Base-by-base conservation (phyloP, 768 basidiomycete genomes). In the Kwoniella pini region DNA sequence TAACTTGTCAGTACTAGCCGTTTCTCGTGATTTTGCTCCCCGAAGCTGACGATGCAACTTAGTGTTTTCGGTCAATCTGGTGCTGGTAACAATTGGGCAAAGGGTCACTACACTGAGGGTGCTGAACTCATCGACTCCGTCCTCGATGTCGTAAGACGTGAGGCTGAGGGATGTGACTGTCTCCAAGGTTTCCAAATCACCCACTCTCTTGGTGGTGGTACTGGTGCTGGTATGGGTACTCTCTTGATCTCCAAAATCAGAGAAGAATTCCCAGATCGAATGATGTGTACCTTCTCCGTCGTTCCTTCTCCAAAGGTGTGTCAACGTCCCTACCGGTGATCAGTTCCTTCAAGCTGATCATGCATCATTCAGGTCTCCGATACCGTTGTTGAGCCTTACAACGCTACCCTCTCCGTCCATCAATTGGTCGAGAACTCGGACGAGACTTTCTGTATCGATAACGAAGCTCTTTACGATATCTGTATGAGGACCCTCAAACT, bases 221-320 rank as follows among this genome's bases (percentile, higher is more conserved):
- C 96, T 71, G 96, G 96, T 82, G 91, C 96, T 70, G 96, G 96
- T 82, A 98, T 99, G 95, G 96, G 96, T 80, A 97, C 96, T 45
- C 88, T 99, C 54, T 82, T 99, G 68, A 96, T 99, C 79, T 97
- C 94, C 69, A 99, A 99, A 83, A 96, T 99, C 79, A 87, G 95
- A 67, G 94, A 97, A 80, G 95, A 99, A 79, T 99, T 91, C 81
- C 96, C 95, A 68, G 96, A 99, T 81, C 85, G 96, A 57, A 99
- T 99, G 95, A 97, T 98, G 95, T 92, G 91, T 80, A 98, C 96
- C 63, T 99, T 95, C 84, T 98, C 96, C 57, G 95, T 99, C 73
- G 91, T 98, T 15, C 95, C 95, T 28, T 88, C 87, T 80, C 93
- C 95, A 57, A 95, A 95, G 80, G 94, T 80, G 27, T 58, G n/a